Conservation (phyloP, 176 grass and related monocot genomes). For the Triticum aestivum region DNA sequence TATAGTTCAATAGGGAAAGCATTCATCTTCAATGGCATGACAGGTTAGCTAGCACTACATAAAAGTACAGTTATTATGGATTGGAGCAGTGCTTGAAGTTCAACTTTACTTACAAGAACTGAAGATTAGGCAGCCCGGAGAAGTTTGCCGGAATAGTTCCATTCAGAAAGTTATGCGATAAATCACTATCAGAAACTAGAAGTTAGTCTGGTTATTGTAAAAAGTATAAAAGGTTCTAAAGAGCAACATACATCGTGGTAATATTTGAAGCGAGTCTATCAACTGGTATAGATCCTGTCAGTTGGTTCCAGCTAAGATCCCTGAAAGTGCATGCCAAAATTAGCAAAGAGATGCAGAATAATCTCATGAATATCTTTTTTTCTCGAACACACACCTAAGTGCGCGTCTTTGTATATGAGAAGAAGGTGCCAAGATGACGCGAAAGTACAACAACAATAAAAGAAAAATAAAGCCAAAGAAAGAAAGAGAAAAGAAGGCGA, state of each 20-base stretch:
- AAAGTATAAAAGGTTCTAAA: neutral
- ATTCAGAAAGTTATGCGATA: constrained; percentile 78
- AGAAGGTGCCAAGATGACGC: no score
- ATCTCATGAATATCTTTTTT: neutral
- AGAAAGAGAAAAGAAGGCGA: no score
- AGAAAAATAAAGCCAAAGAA: no score
- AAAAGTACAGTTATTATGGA: neutral
- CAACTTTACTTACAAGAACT: constrained; percentile 66
- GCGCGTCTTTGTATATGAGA: no score
- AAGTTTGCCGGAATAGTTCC: constrained; percentile 74
- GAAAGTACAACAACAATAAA: no score
- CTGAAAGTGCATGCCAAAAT: constrained; percentile 60
- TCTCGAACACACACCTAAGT: no score
- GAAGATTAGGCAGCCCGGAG: constrained; percentile 76
- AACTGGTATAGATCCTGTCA: constrained; percentile 69
- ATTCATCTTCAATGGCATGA: neutral
- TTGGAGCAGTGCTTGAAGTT: neutral
- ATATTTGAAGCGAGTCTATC: constrained; percentile 66
- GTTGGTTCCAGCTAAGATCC: constrained; percentile 95
- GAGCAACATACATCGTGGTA: constrained; percentile 74
- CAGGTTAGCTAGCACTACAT: neutral
- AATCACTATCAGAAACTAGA: constrained; percentile 45
- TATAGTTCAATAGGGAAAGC: constrained; percentile 17
- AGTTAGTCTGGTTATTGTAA: constrained; percentile 16
- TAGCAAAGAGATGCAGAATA: neutral